phyloP scores from a whole-genome alignment of 352 stramenopile species.

The Globisporangium barbulae region DNA sequence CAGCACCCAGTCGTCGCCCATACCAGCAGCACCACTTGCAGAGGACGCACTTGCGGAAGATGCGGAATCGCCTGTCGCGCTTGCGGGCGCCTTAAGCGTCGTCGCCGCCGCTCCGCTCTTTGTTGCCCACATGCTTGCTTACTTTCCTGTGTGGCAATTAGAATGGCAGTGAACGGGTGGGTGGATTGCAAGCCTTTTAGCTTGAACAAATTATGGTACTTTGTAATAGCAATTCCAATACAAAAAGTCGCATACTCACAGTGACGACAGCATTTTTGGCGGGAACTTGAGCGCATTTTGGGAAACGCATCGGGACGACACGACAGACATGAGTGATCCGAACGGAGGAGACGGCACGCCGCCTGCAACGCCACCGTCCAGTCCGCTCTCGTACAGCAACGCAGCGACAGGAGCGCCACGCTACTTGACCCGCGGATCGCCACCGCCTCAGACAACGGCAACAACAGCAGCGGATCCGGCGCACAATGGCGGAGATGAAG shows the following conservation, averaged over 20 bases:
- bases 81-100: not conserved
- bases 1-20: conserved; percentile 52
- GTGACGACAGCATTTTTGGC: not conserved
- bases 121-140: conserved; percentile 3
- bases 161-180: conserved; percentile 1
- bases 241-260: not conserved
- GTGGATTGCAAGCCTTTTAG: conserved; percentile 1
- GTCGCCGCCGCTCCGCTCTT: not conserved
- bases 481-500: conserved; percentile 8
- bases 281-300: not conserved
- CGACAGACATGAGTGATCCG: not conserved
- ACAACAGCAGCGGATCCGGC: conserved; percentile 13
- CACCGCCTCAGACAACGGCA: conserved; percentile 6
- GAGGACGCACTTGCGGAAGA: not conserved
- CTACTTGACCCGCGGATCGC: conserved; percentile 38
- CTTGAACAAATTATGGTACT: not conserved
- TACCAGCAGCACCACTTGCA: not conserved
- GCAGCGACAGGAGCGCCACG: conserved; percentile 20
- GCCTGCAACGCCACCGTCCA: conserved; percentile 60
- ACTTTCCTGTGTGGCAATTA: not conserved
- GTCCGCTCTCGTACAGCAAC: conserved; percentile 27
- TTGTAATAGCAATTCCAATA: not conserved
- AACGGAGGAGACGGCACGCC: conserved; percentile 34
- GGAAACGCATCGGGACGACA: not conserved
- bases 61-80: not conserved